Base-by-base conservation (phyloP, 2,329 filamentous ascomycete genomes). In the Nakataea oryzae region DNA sequence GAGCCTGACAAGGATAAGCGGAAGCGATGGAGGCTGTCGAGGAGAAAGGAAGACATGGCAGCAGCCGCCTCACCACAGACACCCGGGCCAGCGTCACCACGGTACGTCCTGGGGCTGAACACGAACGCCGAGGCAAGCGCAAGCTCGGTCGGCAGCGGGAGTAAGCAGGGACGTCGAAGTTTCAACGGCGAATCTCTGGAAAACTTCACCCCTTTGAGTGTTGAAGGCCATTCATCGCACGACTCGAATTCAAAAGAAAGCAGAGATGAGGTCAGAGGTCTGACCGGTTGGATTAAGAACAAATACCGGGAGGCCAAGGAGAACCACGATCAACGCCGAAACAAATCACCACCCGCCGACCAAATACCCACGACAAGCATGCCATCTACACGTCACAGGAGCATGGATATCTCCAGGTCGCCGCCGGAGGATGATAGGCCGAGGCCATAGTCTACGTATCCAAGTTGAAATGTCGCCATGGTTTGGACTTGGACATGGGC, bases 11-110 rank as follows among this genome's bases (percentile, higher is more conserved):
- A 83, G 67, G 86, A 89, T 61, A 89, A 86, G 73, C 89, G 87
- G 69, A 85, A 82, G 63, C 85, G 88, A 30, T 84, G 83, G 78
- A 91, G 91, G 78, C 80, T 92, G 61, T 88, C 91, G 24, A 86
- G 86, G 26, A 81, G 81, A 62, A 86, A 82, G 64, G 83, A 87
- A 41, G 86, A 86, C 41, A 73, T 79, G 57, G 74, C 79, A 67
- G 64, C 54, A 9, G 55, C 58, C 54, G 41, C 61, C 17, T 26
- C 61, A 7, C 55, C 12, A 11, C 50, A 3, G 32, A 27, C 4
- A 26, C 57, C 47, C n/a, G 24, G 57, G 26, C 54, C 54, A 21
- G 55, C 54, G 63, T 72, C 81, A 61, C 74, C 81, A 61, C 70
- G 76, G 9, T 73, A 76, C 54, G 76, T 75, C 1, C 68, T 87